Base-by-base conservation (phyloP, 2,329 filamentous ascomycete species). In the Lecanoromycetidae sp. region DNA sequence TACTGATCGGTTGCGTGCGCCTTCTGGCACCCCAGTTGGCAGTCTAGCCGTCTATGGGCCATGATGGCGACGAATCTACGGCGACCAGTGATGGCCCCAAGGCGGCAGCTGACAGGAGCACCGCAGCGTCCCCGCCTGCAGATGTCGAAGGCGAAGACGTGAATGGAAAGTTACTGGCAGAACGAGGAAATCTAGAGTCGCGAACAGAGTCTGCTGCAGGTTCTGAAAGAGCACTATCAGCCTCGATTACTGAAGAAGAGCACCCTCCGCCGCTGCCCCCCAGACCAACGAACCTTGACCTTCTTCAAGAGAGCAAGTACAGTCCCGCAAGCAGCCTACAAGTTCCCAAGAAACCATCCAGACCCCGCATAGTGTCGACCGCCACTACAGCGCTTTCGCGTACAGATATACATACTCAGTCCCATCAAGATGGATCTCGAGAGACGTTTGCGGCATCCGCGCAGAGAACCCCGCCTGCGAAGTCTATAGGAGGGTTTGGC, bases 331-430 rank as follows among this genome's bases (percentile, higher is more conserved):
- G 55, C 38, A 56, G 60, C 52, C 49, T 64, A 37, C 57, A 63
- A 36, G 51, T 62, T 9, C 58, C 61, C 3, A 62, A 63, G 22
- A 61, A 59, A 25, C 50, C 57, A n/a, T 52, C 58, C 25, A 61
- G 61, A 44, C 55, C 63, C 23, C 59, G 56, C 26, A 56, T 72
- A 20, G 66, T 69, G 48, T 79, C 82, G 1, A 79, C 78, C 50
- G 79, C 90, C 39, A 95, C 88, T 3, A 95, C 87, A 1, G 87
- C 87, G 8, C 60, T 96, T 12, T 90, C 87, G 0, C 75, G 86
- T 13, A 74, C 87, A 52, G 87, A 90, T 55, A 81, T 88, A 46
- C 82, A 86, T 56, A 85, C 83, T 0, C 72, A 88, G 41, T 79
- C 80, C 1, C 82, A 84, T 53, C 79, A 78, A 9, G 84, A 86